These are phyloP conservation scores for Penstemon eatonii DNA, from an alignment of 257 asterid genomes.

Conservation along the genomic window DNA sequence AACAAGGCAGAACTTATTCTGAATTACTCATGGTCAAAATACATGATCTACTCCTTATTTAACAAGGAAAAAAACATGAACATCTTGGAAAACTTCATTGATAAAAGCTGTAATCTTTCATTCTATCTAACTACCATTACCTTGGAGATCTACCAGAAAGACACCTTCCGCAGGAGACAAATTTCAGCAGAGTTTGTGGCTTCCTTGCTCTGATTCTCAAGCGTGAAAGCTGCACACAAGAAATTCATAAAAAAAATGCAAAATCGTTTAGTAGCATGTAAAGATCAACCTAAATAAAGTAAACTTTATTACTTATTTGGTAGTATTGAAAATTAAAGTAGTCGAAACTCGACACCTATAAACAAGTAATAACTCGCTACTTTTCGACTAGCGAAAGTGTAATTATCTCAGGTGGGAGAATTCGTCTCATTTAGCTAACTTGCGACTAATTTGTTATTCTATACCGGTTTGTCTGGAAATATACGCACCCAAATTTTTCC, in stretches of 20 bases:
- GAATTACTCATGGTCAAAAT: constrained; percentile 1
- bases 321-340: no score
- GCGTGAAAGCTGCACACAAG: constrained; percentile 62
- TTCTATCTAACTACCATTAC: constrained; percentile 31
- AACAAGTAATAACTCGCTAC: background rate
- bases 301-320: no score
- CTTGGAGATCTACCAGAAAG: constrained; percentile 69
- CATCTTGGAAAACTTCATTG: constrained; percentile 2
- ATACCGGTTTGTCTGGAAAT: no score
- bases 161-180: constrained; percentile 76
- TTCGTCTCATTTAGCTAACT: no score
- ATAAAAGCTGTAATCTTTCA: constrained; percentile 30
- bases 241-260: background rate
- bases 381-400: no score
- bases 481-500: no score
- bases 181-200: constrained; percentile 59
- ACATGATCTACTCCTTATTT: constrained; percentile 15
- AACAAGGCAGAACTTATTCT: background rate
- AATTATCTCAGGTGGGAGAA: no score
- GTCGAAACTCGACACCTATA: background rate
- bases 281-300: no score
- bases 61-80: background rate
- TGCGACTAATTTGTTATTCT: no score
- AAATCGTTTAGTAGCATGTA: background rate
- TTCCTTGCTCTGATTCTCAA: constrained; percentile 66